Conservation (phyloP, 179 eudicot species). For the Heliamphora ciliata region DNA sequence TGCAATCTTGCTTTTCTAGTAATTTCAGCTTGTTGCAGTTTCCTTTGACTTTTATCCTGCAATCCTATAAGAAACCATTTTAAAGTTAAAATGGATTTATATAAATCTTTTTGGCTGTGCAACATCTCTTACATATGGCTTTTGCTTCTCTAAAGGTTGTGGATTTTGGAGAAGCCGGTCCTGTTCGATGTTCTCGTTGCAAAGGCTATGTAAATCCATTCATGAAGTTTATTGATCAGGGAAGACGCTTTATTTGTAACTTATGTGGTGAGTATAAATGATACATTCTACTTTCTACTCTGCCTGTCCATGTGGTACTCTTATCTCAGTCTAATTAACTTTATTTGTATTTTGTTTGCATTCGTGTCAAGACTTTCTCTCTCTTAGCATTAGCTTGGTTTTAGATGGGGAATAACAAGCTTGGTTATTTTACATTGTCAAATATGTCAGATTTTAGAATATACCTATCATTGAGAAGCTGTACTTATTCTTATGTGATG, state of each 20-base stretch:
- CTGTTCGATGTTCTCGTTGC: constrained; percentile 93
- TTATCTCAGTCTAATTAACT: not conserved
- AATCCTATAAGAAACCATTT: too few relatives aligned
- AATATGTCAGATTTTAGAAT: not conserved
- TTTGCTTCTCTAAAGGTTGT: constrained; percentile 48
- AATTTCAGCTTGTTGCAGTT: constrained; percentile 1
- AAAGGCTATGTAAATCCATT: constrained; percentile 93
- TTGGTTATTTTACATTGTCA: not conserved
- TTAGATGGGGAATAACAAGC: constrained; percentile 2
- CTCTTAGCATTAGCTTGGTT: constrained; percentile 1
- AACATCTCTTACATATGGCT: not conserved
- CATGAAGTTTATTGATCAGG: constrained; percentile 88
- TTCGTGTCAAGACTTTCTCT: not conserved
- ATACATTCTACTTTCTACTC: not conserved
- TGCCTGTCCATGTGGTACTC: not conserved
- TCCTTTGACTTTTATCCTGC: not conserved
- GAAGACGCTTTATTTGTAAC: constrained; percentile 83
- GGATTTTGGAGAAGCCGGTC: constrained; percentile 94
- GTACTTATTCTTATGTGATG: not conserved
- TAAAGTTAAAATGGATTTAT: not conserved
- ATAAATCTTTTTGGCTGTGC: not conserved
- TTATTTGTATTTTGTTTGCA: not conserved
- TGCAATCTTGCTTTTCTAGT: constrained; percentile 1
- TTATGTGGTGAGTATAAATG: constrained; percentile 63
- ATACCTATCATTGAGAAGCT: not conserved